A percentile compares a stretch with the other conserved stretches of the same genome.
Conservation (phyloP, 2,329 filamentous ascomycete species). For the Xylaria sp. region DNA sequence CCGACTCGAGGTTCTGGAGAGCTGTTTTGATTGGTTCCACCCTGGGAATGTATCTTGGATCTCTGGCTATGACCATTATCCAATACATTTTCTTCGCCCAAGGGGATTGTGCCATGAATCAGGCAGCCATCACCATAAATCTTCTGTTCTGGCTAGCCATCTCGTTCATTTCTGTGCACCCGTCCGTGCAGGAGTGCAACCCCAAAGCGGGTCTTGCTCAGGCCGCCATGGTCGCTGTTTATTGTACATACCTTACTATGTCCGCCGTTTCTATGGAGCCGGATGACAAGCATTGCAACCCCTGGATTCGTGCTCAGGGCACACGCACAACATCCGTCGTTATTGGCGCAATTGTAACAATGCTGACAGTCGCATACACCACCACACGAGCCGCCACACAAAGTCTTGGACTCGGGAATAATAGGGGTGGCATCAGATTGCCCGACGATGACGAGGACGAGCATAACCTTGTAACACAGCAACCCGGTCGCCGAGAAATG, state of each 20-base stretch:
- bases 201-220: slow-evolving; percentile 95
- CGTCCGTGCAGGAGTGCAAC: slow-evolving; percentile 89
- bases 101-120: slow-evolving; percentile 90
- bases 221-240: slow-evolving; percentile 94
- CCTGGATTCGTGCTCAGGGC: slow-evolving; percentile 84
- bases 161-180: slow-evolving; percentile 88
- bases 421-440: slow-evolving; percentile 67
- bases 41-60: slow-evolving; percentile 90
- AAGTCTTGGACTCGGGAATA: slow-evolving; percentile 77
- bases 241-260: slow-evolving; percentile 99
- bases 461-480: slow-evolving; percentile 87
- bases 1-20: slow-evolving; percentile 86
- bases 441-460: slow-evolving; percentile 84
- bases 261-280: slow-evolving; percentile 99
- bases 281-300: slow-evolving; percentile 93
- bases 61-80: slow-evolving; percentile 91
- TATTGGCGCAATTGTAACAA: slow-evolving; percentile 93
- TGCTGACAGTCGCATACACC: slow-evolving; percentile 96
- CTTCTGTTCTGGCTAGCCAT: slow-evolving; percentile 83
- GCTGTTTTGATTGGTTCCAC: slow-evolving; percentile 90
- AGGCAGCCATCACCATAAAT: slow-evolving; percentile 95
- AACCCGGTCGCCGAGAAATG: slow-evolving; percentile 90
- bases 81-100: slow-evolving; percentile 97
- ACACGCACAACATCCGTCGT: slow-evolving; percentile 91
- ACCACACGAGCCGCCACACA: slow-evolving; percentile 96